phyloP scores from a whole-genome alignment of 2,329 filamentous ascomycete genomes.

The Colletotrichum magnum region DNA sequence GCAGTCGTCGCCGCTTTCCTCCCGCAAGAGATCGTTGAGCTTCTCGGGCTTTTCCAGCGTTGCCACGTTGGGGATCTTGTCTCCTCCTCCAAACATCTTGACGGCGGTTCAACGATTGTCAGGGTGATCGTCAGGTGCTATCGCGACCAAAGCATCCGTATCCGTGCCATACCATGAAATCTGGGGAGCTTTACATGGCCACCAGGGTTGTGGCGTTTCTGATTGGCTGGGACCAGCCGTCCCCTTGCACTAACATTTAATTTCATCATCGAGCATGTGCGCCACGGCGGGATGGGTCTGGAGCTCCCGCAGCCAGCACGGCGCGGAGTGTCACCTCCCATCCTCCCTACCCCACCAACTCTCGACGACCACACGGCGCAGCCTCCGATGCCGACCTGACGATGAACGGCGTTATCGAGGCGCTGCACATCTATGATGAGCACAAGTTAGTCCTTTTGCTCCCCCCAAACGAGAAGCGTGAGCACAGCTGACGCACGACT shows the following conservation, averaged over 20 bases:
- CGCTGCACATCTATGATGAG: conserved; percentile 97
- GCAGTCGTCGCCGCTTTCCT: conserved; percentile 76
- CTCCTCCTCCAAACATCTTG: conserved; percentile 57
- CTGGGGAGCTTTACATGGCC: conserved; percentile 19
- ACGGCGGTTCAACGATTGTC: conserved; percentile 2
- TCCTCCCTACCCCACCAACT: conserved; percentile 42
- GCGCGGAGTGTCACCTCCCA: conserved; percentile 12
- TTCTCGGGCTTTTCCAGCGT: conserved; percentile 73
- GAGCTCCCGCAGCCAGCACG: conserved; percentile 25
- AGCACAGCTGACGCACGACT: conserved; percentile 43
- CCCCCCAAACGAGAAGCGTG: neutral
- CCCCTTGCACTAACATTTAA: conserved; percentile 36
- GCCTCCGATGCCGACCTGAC: conserved; percentile 51
- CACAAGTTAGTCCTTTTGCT: conserved; percentile 75
- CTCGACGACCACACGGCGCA: conserved; percentile 46
- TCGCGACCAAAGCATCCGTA: conserved; percentile 5
- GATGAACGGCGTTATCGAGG: conserved; percentile 92
- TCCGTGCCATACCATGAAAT: neutral
- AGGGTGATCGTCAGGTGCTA: conserved; percentile 5
- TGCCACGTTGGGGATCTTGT: conserved; percentile 65
- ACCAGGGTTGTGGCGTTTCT: conserved; percentile 6
- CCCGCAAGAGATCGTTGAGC: conserved; percentile 69
- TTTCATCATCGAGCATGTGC: conserved; percentile 50
- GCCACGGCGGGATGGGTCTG: conserved; percentile 21
- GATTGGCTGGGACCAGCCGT: conserved; percentile 31